phyloP scores from a whole-genome alignment of 1,284 basidiomycete species.

The Boletellus deceptivus region DNA sequence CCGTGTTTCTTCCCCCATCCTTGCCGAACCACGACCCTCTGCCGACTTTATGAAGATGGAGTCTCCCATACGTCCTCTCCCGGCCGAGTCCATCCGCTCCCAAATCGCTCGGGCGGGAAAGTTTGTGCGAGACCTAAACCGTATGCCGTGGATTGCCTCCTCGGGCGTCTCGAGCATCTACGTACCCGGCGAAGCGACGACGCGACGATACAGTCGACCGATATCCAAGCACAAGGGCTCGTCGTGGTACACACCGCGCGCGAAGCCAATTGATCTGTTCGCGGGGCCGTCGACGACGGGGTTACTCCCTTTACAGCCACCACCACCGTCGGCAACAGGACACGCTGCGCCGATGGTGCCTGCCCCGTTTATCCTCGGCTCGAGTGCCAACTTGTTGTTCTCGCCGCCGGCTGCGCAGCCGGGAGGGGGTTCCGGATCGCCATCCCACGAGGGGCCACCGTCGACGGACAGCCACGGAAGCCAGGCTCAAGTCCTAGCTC shows the following conservation, averaged over 20 bases:
- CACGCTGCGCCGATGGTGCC: slow-evolving; percentile 12
- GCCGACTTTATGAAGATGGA: slow-evolving; percentile 37
- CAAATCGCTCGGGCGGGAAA: slow-evolving; percentile 28
- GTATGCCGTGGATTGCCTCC: slow-evolving; percentile 35
- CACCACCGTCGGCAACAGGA: not conserved
- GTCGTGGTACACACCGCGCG: slow-evolving; percentile 30
- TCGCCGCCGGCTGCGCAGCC: slow-evolving; percentile 15
- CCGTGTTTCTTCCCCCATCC: slow-evolving; percentile 26
- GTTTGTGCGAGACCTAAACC: slow-evolving; percentile 28
- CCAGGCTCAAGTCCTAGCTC: slow-evolving; percentile 27
- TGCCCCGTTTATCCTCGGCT: slow-evolving; percentile 33
- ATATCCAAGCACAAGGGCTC: slow-evolving; percentile 24
- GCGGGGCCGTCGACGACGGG: slow-evolving; percentile 36
- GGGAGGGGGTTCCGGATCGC: slow-evolving; percentile 24
- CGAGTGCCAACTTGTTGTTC: slow-evolving; percentile 32
- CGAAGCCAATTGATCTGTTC: slow-evolving; percentile 29
- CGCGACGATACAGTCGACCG: slow-evolving; percentile 31
- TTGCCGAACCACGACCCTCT: slow-evolving; percentile 33
- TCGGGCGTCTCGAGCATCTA: slow-evolving; percentile 34
- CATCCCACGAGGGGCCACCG: slow-evolving; percentile 28
- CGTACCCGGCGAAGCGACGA: slow-evolving; percentile 30
- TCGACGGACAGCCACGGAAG: slow-evolving; percentile 34
- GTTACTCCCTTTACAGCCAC: slow-evolving; percentile 24
- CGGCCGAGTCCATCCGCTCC: slow-evolving; percentile 32
- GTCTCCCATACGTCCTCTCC: slow-evolving; percentile 33